Percentiles rank a stretch among this genome's conserved stretches.
phyloP scores from a whole-genome alignment of 257 asterid genomes.

The Lycium ferocissimum region DNA sequence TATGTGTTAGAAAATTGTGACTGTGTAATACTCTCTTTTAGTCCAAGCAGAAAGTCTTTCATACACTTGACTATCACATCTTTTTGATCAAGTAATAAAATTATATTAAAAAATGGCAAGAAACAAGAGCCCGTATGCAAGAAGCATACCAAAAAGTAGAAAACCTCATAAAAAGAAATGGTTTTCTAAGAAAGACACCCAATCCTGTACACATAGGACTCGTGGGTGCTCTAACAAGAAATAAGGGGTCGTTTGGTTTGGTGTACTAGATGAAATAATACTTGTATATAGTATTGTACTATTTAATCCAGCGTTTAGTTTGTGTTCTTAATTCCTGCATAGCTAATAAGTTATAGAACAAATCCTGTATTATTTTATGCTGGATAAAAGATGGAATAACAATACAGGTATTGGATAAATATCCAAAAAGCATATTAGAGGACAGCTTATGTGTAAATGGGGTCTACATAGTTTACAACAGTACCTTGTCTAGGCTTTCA shows the following conservation, averaged over 20 bases:
- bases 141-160: neutral
- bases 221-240: neutral
- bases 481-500: too few relatives aligned
- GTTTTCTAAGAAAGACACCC: neutral
- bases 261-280: conserved; percentile 7
- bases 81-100: neutral
- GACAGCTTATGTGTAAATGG: too few relatives aligned
- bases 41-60: neutral
- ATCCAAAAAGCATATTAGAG: neutral
- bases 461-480: too few relatives aligned
- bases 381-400: neutral
- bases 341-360: neutral
- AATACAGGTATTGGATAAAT: neutral
- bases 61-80: neutral
- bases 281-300: neutral
- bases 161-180: neutral
- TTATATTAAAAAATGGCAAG: neutral
- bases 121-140: neutral
- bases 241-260: neutral
- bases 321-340: neutral
- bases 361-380: neutral
- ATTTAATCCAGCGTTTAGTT: neutral
- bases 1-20: neutral
- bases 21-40: neutral
- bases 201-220: neutral